Evolutionary conservation across 768 basidiomycete genomes (phyloP).

Genomic region (Boletus coccyginus): DNA sequence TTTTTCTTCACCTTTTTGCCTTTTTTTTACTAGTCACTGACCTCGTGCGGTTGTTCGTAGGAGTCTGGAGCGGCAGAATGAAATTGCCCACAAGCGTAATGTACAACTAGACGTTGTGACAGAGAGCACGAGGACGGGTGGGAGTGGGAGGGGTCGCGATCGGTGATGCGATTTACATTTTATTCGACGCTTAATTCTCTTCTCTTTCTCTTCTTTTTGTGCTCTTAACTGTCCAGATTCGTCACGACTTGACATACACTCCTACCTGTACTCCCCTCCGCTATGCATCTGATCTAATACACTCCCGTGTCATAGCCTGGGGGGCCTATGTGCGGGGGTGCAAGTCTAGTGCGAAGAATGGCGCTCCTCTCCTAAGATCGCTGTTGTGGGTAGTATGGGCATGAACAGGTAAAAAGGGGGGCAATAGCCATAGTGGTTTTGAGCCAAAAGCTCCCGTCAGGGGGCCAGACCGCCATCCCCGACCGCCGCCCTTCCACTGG

Average conservation of each 20-base stretch:
- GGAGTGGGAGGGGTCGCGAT: slow-evolving; percentile 17
- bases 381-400: no score
- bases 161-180: slow-evolving; percentile 10
- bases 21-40: neutral
- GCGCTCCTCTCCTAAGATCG: no score
- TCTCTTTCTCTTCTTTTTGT: neutral
- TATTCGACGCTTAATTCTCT: neutral
- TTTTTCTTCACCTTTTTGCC: neutral
- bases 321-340: no score
- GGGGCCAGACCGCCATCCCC: no score
- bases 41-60: slow-evolving; percentile 34
- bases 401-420: no score
- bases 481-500: no score
- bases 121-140: slow-evolving; percentile 22
- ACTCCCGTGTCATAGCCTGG: no score
- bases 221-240: slow-evolving; percentile 10
- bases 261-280: slow-evolving; percentile 4
- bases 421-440: no score
- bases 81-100: slow-evolving; percentile 72
- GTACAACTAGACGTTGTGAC: slow-evolving; percentile 34
- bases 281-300: neutral
- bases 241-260: slow-evolving; percentile 17
- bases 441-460: no score
- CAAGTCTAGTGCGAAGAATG: no score
- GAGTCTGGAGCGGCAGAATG: slow-evolving; percentile 72